Percentiles rank a stretch among this genome's conserved stretches.
These are phyloP conservation scores for Pneumocystis canis DNA, from an alignment of 1,139 yeast genomes.

Conservation along the genomic window DNA sequence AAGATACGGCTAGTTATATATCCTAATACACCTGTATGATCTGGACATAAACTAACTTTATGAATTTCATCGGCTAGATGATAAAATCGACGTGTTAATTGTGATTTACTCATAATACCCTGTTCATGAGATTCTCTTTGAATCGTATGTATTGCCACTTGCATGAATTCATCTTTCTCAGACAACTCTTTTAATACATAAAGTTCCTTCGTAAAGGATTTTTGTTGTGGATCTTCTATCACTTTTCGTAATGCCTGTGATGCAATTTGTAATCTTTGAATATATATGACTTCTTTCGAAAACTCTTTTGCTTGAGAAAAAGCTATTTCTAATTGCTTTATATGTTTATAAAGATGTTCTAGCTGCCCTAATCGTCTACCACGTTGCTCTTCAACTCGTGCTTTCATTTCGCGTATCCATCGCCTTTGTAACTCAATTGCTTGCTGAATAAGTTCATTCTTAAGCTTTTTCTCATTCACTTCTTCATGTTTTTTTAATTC, in stretches of 20 bases:
- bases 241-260: slow-evolving; percentile 39
- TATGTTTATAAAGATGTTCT: slow-evolving; percentile 41
- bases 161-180: slow-evolving; percentile 35
- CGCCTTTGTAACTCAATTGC: slow-evolving; percentile 59
- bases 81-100: slow-evolving; percentile 58
- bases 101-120: slow-evolving; percentile 41
- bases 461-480: slow-evolving; percentile 58
- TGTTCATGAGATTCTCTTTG: slow-evolving; percentile 36
- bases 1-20: slow-evolving; percentile 69
- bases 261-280: slow-evolving; percentile 43
- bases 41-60: slow-evolving; percentile 77
- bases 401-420: slow-evolving; percentile 48
- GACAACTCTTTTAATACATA: slow-evolving; percentile 28
- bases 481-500: slow-evolving; percentile 61
- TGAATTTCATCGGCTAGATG: slow-evolving; percentile 75
- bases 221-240: slow-evolving; percentile 27
- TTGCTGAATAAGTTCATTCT: slow-evolving; percentile 58
- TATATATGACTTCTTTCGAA: slow-evolving; percentile 40
- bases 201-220: slow-evolving; percentile 27
- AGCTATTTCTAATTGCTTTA: slow-evolving; percentile 45
- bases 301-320: slow-evolving; percentile 45
- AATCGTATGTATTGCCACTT: slow-evolving; percentile 33
- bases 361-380: slow-evolving; percentile 63
- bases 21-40: slow-evolving; percentile 89
- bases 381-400: slow-evolving; percentile 65